A percentile compares a stretch with the other conserved stretches of the same genome.
phyloP scores from a whole-genome alignment of 2,329 filamentous ascomycete genomes.

The Talaromyces sp. region DNA sequence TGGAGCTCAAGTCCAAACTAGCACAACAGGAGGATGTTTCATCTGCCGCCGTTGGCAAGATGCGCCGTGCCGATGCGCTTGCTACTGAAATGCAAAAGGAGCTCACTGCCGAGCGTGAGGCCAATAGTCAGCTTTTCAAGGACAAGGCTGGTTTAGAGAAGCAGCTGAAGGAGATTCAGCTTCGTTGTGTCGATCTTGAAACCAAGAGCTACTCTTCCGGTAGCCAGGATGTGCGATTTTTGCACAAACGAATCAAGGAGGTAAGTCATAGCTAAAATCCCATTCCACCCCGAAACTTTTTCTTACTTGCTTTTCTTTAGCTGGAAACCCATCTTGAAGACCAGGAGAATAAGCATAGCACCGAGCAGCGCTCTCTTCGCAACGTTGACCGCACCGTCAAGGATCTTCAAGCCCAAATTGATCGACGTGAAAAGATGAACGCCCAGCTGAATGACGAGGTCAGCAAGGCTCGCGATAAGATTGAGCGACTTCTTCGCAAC shows the following conservation, averaged over 20 bases:
- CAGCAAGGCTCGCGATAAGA: slow-evolving; percentile 81
- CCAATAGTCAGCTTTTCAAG: slow-evolving; percentile 77
- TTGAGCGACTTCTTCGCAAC: slow-evolving; percentile 82
- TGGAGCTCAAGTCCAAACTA: slow-evolving; percentile 84
- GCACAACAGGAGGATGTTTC: slow-evolving; percentile 94
- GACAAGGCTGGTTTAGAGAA: slow-evolving; percentile 91
- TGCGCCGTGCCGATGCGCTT: slow-evolving; percentile 88
- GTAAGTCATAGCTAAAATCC: slow-evolving; percentile 55
- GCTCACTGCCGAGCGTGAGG: slow-evolving; percentile 81
- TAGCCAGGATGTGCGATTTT: slow-evolving; percentile 91
- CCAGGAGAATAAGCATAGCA: slow-evolving; percentile 75
- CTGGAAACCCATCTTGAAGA: slow-evolving; percentile 85
- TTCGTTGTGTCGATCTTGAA: slow-evolving; percentile 88
- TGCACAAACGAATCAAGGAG: slow-evolving; percentile 93
- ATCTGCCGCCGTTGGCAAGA: slow-evolving; percentile 90
- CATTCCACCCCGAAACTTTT: background rate
- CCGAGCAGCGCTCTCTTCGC: slow-evolving; percentile 83
- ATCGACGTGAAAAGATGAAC: slow-evolving; percentile 89
- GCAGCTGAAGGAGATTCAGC: slow-evolving; percentile 83
- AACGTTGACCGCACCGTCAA: slow-evolving; percentile 93
- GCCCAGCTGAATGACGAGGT: slow-evolving; percentile 80
- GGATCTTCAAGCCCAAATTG: slow-evolving; percentile 88
- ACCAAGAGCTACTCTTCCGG: slow-evolving; percentile 95
- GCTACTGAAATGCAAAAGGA: slow-evolving; percentile 91
- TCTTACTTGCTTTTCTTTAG: slow-evolving; percentile 50